A percentile compares a stretch with the other conserved stretches of the same genome.
Conservation (phyloP, 345 rosid genomes). For the Syzygium aromaticum region DNA sequence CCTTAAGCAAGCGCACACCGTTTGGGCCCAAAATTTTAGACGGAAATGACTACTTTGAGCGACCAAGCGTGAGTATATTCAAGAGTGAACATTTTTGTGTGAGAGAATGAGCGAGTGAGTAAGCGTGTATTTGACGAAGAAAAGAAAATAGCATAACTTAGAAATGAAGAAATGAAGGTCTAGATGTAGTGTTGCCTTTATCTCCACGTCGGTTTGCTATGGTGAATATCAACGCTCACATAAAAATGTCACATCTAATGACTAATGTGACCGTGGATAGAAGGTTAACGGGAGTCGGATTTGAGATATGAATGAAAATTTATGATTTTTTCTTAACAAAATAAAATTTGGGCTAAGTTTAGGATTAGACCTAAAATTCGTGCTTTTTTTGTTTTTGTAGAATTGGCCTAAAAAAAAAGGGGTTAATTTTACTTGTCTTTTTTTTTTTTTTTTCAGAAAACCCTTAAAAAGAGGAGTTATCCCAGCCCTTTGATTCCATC, state of each 20-base stretch:
- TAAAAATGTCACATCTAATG: rapidly evolving
- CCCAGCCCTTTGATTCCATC: background rate
- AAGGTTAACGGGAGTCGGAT: rapidly evolving
- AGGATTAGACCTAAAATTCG: rapidly evolving
- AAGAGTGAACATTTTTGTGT: rapidly evolving
- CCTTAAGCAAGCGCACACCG: background rate
- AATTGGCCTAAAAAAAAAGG: background rate
- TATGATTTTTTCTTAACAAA: rapidly evolving
- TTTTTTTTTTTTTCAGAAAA: background rate
- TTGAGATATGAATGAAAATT: rapidly evolving
- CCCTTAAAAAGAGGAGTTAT: background rate
- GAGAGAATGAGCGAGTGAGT: background rate
- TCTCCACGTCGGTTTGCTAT: rapidly evolving
- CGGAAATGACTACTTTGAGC: rapidly evolving
- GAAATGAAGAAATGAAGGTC: background rate
- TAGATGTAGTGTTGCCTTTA: background rate
- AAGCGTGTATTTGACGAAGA: no score
- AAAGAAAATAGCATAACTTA: background rate
- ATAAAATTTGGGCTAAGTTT: background rate
- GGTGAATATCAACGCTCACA: rapidly evolving
- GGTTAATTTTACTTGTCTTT: no score
- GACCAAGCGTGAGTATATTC: rapidly evolving
- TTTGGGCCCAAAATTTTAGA: rapidly evolving
- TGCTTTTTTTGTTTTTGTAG: no score
- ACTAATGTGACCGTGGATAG: rapidly evolving